Percentiles rank a stretch among this genome's conserved stretches.
Conservation (phyloP, 1,139 yeast species). For the Ogataea hybrid region DNA sequence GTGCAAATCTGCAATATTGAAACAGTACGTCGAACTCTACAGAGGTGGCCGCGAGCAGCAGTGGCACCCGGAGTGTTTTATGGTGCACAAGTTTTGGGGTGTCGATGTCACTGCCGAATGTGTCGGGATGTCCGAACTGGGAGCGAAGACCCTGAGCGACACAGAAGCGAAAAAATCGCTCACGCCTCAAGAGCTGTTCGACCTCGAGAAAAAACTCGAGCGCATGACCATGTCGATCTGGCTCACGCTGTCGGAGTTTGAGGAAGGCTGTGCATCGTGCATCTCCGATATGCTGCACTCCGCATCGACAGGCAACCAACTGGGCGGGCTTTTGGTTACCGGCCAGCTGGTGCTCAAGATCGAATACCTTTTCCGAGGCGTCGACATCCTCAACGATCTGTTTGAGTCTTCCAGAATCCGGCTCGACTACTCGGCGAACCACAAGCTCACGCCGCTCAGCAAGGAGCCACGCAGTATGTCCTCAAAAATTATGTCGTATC, state of each 20-base stretch:
- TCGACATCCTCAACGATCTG: conserved; percentile 53
- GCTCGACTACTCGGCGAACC: conserved; percentile 23
- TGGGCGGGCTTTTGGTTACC: conserved; percentile 68
- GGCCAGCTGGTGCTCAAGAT: conserved; percentile 72
- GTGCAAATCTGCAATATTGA: conserved; percentile 85
- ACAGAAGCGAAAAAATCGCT: conserved; percentile 32
- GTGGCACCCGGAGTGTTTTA: conserved; percentile 99
- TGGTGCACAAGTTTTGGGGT: conserved; percentile 97
- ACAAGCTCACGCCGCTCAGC: conserved; percentile 34
- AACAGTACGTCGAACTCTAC: conserved; percentile 90
- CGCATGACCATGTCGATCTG: conserved; percentile 75
- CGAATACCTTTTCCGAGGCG: conserved; percentile 73
- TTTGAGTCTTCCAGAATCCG: conserved; percentile 19
- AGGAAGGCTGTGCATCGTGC: conserved; percentile 89
- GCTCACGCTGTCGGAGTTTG: conserved; percentile 85
- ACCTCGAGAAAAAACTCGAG: conserved; percentile 65
- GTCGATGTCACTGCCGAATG: conserved; percentile 70
- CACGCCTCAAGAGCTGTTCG: conserved; percentile 50
- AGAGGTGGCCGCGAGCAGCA: conserved; percentile 94
- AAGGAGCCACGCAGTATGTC: conserved; percentile 90
- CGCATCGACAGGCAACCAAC: conserved; percentile 75
- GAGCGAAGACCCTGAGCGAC: conserved; percentile 9
- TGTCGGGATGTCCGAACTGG: conserved; percentile 44
- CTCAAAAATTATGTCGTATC: conserved; percentile 72
- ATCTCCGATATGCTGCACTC: conserved; percentile 89